Evolutionary conservation across 345 rosid species (phyloP), one percentile per base, ranked within the genome.

Genomic region (Populus pruinosa): DNA sequence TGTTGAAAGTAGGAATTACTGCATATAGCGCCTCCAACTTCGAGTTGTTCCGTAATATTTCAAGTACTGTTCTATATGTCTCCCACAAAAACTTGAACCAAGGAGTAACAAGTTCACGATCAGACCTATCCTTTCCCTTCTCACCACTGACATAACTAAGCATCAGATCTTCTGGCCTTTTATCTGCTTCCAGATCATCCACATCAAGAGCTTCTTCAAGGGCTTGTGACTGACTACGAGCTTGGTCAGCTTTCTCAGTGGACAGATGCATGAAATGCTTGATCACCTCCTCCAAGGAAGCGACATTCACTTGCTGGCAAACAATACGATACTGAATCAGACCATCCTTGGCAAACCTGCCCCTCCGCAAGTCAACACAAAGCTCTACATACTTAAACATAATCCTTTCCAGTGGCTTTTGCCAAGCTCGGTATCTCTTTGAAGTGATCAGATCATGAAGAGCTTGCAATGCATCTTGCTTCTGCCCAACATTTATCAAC

Each of bases 31-130:
- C 93, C 89, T 96, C 99, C 86, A 96, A 73, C 92, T 96, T 96
- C 18, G 99, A 96, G 84, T 94, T 96, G 86, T 96, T 96, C 44
- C 98, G 83, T 78, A 96, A 78, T 31, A 96, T 94, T 80, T 96
- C 99, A 77, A 96, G 99, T 49, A 96, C 99, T 2, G 99, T 92
- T 80, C 99, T 90, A 82, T 94, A 96, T 3, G 99, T 94, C 91
- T 96, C 99, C 99, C 99, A 96, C 83, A 96, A 77, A 84, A 96
- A 96, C 90, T 96, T 96, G 86, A 96, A 96, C 98, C 99, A 96
- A 4, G 99, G 99, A 14, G 98, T 96, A 77, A 96, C 99, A 62
- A 96, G 88, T 72, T 96, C 98, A 12, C 97, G 91, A 82, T 94
- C 99, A 75, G 98, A 96, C 88, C 99, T 92, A 68, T 94, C 99